Percentiles rank a stretch among this genome's conserved stretches.
These are phyloP conservation scores for Diplodia seriata DNA, from an alignment of 2,329 filamentous ascomycete species.

Conservation along the genomic window DNA sequence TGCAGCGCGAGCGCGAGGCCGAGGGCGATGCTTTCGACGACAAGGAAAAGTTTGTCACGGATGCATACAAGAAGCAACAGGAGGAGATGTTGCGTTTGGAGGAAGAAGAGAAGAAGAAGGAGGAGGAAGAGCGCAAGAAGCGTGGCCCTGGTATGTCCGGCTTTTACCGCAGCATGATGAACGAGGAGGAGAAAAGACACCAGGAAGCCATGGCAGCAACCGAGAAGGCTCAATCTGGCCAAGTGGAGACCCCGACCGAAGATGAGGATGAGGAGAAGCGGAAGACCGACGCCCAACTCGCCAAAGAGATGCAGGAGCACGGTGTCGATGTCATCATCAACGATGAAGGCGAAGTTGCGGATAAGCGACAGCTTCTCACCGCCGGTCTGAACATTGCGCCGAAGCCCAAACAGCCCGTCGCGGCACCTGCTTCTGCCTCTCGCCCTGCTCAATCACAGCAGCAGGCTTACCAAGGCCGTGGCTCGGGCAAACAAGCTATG, in stretches of 20 bases:
- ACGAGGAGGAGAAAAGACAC: constrained; percentile 73
- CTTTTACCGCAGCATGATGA: constrained; percentile 78
- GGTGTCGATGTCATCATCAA: constrained; percentile 73
- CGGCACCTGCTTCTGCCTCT: constrained; percentile 37
- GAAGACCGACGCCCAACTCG: constrained; percentile 69
- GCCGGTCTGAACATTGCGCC: constrained; percentile 76
- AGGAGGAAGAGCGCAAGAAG: constrained; percentile 72
- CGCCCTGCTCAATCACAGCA: constrained; percentile 37
- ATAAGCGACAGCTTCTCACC: constrained; percentile 79
- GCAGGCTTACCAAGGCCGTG: constrained; percentile 45
- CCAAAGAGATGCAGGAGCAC: constrained; percentile 69
- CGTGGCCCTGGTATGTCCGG: constrained; percentile 74
- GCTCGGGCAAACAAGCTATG: constrained; percentile 66
- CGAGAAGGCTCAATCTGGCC: constrained; percentile 45
- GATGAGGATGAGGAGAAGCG: constrained; percentile 51
- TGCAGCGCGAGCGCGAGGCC: constrained; percentile 77
- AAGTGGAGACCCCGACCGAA: constrained; percentile 42
- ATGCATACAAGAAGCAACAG: constrained; percentile 81
- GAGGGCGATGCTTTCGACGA: constrained; percentile 82
- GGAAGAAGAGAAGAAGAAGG: constrained; percentile 71
- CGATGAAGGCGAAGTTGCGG: constrained; percentile 82
- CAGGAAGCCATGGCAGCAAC: constrained; percentile 73
- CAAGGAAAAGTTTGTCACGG: constrained; percentile 87
- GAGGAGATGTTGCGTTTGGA: constrained; percentile 74
- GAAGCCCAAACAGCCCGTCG: constrained; percentile 61